Base-by-base conservation (phyloP, 495 filamentous ascomycete species). In the Podospora tetraspora region DNA sequence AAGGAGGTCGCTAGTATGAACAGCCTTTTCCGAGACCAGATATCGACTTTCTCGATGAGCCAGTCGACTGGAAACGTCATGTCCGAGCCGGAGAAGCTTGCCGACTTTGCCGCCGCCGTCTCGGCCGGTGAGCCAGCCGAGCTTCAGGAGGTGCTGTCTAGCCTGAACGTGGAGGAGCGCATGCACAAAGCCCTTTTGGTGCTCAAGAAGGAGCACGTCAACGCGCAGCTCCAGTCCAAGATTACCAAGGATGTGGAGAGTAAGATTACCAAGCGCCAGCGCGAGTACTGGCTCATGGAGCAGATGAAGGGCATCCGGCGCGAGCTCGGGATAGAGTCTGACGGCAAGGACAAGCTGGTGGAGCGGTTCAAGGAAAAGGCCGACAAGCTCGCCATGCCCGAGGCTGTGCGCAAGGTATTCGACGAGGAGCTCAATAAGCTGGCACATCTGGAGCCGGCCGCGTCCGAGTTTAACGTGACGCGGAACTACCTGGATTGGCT, bases 281-380 rank as follows among this genome's bases (percentile, higher is more conserved):
- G 95, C 30, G 96, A 99, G 74, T 99, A 99, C 81, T 99, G 92
- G 92, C 82, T 99, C 22, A 94, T 95, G 92, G 95, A 99, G 78
- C 96, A 99, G 74, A 96, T 98, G 94, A 98, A 97, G 80, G 96
- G 93, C n/a, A 98, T 99, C 74, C 89, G 91, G 68, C 85, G 94
- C 64, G 96, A 99, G 77, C 85, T 99, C 23, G 96, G 96, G 16
- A 92, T 97, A 66, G 96, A 98, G 78, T 95, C 92, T 3, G 95
- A 99, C 73, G 95, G 96, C 34, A 99, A 97, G 78, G 95, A 99
- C 68, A 97, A 97, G 79, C 85, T 99, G 27, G 91, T 98, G 2
- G 96, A 98, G 79, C 95, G 90, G 75, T 99, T 98, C 81, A 94
- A 90, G 79, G 94, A 97, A 76, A 97, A 97, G 82, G 93, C 92